Percentiles rank a stretch among this genome's conserved stretches.
Conservation (phyloP, 768 basidiomycete species). For the Lactarius akahatsu region DNA sequence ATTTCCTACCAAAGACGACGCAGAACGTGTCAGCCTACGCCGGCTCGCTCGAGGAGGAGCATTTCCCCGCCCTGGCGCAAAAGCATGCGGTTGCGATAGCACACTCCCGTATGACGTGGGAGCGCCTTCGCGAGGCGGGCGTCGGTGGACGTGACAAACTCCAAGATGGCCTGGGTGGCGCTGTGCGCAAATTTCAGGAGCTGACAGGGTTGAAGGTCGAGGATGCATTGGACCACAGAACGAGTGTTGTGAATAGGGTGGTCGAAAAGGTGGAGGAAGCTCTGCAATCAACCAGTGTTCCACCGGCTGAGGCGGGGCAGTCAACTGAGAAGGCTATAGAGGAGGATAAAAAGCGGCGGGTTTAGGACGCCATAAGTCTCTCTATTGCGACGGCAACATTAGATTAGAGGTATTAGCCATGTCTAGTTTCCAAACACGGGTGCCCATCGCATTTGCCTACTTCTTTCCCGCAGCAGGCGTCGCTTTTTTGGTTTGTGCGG, state of each 20-base stretch:
- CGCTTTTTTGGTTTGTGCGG: constrained; percentile 7
- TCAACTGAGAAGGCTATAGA: constrained; percentile 7
- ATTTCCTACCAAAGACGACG: constrained; percentile 87
- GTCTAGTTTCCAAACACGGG: constrained; percentile 12
- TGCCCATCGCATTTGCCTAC: background rate
- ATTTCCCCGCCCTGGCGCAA: constrained; percentile 67
- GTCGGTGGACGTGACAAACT: constrained; percentile 46
- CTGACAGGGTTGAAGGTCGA: constrained; percentile 62
- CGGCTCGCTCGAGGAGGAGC: constrained; percentile 64
- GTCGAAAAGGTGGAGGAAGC: constrained; percentile 27
- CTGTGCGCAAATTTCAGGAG: constrained; percentile 59
- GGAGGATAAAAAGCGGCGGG: background rate
- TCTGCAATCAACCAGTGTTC: constrained; percentile 2
- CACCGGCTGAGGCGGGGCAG: constrained; percentile 1
- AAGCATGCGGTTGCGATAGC: constrained; percentile 64
- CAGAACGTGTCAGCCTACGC: constrained; percentile 66
- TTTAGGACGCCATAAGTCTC: background rate
- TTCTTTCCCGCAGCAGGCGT: constrained; percentile 6
- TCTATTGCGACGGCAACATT: constrained; percentile 6
- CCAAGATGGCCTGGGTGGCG: constrained; percentile 44
- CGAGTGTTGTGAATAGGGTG: constrained; percentile 11
- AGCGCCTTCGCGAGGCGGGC: constrained; percentile 53
- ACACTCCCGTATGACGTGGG: constrained; percentile 59
- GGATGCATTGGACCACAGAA: constrained; percentile 21
- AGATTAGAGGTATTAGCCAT: constrained; percentile 22